These are phyloP conservation scores for Gaultheria prostrata DNA, from an alignment of 148 eudicot species.

Conservation along the genomic window DNA sequence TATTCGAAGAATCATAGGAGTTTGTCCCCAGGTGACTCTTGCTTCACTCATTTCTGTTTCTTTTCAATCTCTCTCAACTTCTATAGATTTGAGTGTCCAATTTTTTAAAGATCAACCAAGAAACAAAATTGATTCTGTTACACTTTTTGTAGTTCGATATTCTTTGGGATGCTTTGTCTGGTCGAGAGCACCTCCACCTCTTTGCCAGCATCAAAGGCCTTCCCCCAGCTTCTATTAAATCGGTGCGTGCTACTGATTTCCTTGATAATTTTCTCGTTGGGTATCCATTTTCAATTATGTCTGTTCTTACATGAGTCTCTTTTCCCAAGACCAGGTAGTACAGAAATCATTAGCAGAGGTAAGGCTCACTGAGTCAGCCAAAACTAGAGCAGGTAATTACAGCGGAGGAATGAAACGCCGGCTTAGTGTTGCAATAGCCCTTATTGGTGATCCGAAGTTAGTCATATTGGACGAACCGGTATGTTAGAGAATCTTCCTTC, in stretches of 20 bases:
- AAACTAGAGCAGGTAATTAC: conserved; percentile 68
- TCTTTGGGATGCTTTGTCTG: conserved; percentile 82
- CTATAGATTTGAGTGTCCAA: neutral
- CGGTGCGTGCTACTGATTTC: conserved; percentile 38
- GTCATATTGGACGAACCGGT: conserved; percentile 94
- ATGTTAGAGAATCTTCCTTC: conserved; percentile 18
- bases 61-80: neutral
- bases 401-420: conserved; percentile 98
- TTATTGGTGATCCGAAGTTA: conserved; percentile 82
- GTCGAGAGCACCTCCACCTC: conserved; percentile 75
- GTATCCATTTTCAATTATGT: neutral
- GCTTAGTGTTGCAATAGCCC: conserved; percentile 91
- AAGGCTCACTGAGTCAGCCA: conserved; percentile 55
- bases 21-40: conserved; percentile 79
- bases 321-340: conserved; percentile 39
- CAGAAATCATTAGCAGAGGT: conserved; percentile 70
- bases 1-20: conserved; percentile 76
- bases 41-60: neutral
- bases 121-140: conserved; percentile 7
- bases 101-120: neutral
- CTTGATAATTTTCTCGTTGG: neutral
- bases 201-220: conserved; percentile 88
- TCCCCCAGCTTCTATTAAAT: conserved; percentile 49
- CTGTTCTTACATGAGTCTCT: neutral
- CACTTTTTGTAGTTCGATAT: conserved; percentile 61